phyloP scores from a whole-genome alignment of 345 rosid species.

The Trapa bicornis region DNA sequence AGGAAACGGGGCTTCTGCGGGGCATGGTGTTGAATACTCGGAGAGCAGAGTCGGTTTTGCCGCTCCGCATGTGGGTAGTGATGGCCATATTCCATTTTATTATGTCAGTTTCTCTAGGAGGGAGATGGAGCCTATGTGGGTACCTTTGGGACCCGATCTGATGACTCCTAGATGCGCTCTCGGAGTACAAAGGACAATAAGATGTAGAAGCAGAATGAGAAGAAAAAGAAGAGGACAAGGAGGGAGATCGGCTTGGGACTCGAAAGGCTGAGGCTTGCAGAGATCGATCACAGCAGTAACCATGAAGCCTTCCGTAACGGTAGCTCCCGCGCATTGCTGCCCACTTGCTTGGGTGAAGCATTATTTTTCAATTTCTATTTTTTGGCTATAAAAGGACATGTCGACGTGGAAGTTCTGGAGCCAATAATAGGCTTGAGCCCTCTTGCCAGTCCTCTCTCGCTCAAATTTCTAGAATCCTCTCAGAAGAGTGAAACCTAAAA shows the following conservation, averaged over 20 bases:
- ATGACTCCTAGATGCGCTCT: neutral
- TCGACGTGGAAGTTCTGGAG: neutral
- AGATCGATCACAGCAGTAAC: neutral
- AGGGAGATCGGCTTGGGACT: neutral
- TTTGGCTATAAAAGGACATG: no score
- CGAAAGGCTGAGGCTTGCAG: neutral
- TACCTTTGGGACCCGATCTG: neutral
- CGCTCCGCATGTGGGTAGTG: conserved; percentile 15
- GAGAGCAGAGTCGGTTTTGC: conserved; percentile 8
- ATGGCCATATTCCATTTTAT: conserved; percentile 18
- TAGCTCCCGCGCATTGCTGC: conserved; percentile 12
- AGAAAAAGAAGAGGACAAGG: neutral
- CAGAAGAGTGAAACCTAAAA: no score
- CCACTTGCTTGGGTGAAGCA: neutral
- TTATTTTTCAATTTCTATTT: no score
- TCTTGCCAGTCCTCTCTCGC: no score
- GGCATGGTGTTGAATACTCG: conserved; percentile 12
- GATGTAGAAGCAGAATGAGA: neutral
- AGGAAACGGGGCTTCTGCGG: conserved; percentile 13
- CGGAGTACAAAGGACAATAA: no score
- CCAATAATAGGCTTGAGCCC: neutral
- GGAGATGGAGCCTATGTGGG: neutral
- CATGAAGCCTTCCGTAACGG: neutral
- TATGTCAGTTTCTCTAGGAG: conserved; percentile 7
- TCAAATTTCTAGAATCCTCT: no score